Evolutionary conservation across 305 asterid species (phyloP).

Genomic region (Fraxinus sp.): DNA sequence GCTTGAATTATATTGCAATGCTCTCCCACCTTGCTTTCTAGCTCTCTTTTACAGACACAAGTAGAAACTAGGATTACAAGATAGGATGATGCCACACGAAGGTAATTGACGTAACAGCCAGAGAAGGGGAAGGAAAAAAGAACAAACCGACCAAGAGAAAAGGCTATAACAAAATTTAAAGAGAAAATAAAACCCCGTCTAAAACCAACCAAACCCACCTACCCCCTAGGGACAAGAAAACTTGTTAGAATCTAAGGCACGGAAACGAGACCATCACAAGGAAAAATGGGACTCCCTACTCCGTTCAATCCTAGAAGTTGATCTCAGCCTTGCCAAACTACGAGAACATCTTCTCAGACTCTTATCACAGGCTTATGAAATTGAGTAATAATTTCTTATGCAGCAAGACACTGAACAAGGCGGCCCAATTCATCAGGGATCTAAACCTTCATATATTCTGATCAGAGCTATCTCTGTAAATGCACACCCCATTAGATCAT

Average conservation of each 20-base stretch:
- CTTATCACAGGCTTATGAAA: not conserved
- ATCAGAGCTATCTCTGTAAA: not conserved
- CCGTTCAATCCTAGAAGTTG: not conserved
- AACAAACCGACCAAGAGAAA: not conserved
- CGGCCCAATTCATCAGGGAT: not conserved
- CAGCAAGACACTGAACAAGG: conserved; percentile 2
- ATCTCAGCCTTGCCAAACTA: conserved; percentile 2
- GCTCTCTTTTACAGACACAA: conserved; percentile 23
- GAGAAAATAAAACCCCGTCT: not conserved
- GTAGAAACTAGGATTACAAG: conserved; percentile 35
- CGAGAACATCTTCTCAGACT: not conserved
- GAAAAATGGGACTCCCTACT: conserved; percentile 14
- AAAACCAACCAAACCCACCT: conserved; percentile 12
- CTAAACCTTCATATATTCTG: not conserved
- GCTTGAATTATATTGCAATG: conserved; percentile 22
- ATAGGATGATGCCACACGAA: conserved; percentile 25
- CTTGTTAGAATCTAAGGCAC: conserved; percentile 12
- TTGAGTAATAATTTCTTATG: not conserved
- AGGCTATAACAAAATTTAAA: not conserved
- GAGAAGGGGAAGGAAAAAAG: conserved; percentile 3
- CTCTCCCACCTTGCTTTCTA: conserved; percentile 33
- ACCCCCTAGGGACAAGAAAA: conserved; percentile 11
- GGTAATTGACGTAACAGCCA: not conserved
- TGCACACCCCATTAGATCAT: conserved; percentile 2
- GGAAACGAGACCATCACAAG: conserved; percentile 9